Evolutionary conservation across 2,329 filamentous ascomycete species (phyloP), one percentile per base, ranked within the genome.

Genomic region (Balansia obtecta): DNA sequence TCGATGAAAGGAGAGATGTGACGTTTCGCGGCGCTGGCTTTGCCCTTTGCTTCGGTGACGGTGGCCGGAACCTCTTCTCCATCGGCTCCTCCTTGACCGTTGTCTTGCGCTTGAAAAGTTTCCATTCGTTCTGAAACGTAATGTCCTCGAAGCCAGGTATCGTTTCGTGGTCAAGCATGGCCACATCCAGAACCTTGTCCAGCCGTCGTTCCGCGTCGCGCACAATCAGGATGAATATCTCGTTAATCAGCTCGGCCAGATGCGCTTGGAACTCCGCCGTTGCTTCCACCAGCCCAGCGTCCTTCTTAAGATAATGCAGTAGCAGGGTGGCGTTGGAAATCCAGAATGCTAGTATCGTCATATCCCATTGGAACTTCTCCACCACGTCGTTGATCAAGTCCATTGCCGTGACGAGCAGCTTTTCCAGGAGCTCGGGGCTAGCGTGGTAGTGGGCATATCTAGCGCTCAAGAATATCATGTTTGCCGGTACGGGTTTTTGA

Each of bases 331-430:
- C 89, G 65, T 98, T 98, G 1, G 93, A 97, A 61, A 96, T 89
- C 93, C 93, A 98, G 63, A 98, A 98, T 2, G 93, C 93, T 38
- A 98, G 73, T 57, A 98, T 95, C 0, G 93, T 98, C 93, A 98
- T 98, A 63, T 98, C 93, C 93, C 93, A 97, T 63, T 98, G 93
- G 62, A 91, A 83, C 54, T 80, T 80, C 67, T 97, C 93, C n/a
- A 98, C 89, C 32, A 96, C 88, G 52, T 89, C 85, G 63, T 97
- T 97, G 60, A 98, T 97, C 67, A 91, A 93, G 61, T 95, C 88
- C 78, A 95, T 95, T 38, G 93, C 88, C 37, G 85, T 84, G 27
- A 86, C 76, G 15, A 98, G 78, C 27, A 97, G 77, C 42, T 85
- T 85, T 16, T 81, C 83, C 10, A 98, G 72, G 10, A 98, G 75